These are phyloP conservation scores for Penicillium turbatum DNA, from an alignment of 495 filamentous ascomycete species.

Conservation along the genomic window DNA sequence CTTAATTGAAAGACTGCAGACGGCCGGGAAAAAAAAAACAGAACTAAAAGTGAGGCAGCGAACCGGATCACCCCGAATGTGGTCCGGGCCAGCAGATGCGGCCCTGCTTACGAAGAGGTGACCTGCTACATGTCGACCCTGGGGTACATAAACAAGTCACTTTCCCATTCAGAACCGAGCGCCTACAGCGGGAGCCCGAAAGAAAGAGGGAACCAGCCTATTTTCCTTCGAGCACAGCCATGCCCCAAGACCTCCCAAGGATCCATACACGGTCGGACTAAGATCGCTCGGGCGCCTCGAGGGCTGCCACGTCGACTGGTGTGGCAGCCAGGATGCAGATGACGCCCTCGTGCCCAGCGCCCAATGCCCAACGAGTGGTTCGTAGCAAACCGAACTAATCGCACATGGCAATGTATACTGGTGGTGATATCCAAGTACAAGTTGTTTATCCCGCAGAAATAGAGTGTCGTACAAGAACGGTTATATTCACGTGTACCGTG, in stretches of 20 bases:
- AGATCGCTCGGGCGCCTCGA: constrained; percentile 9
- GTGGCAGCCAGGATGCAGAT: constrained; percentile 21
- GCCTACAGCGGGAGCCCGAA: constrained; percentile 14
- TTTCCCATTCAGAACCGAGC: constrained; percentile 2
- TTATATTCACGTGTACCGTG: not conserved
- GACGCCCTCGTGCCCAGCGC: not conserved
- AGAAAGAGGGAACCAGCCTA: not conserved
- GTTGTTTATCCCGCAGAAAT: not conserved
- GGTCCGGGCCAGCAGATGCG: constrained; percentile 18
- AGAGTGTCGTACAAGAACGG: constrained; percentile 5
- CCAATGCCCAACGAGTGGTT: not conserved
- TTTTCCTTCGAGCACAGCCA: constrained; percentile 7
- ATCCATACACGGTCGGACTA: constrained; percentile 10
- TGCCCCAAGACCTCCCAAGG: not conserved
- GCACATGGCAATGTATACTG: not conserved
- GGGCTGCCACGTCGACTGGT: constrained; percentile 23
- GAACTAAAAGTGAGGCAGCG: constrained; percentile 43
- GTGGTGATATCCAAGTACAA: no score
- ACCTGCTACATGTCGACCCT: not conserved
- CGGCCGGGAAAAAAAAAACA: not conserved
- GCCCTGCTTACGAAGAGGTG: constrained; percentile 6
- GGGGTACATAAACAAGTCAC: constrained; percentile 7
- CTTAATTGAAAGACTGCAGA: constrained; percentile 11
- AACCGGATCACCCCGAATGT: constrained; percentile 37
- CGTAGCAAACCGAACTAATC: not conserved